Percentiles rank a stretch among this genome's conserved stretches.
Evolutionary conservation across 1,139 yeast genomes (phyloP).

Genomic region (Casaregolazyma lundiana): DNA sequence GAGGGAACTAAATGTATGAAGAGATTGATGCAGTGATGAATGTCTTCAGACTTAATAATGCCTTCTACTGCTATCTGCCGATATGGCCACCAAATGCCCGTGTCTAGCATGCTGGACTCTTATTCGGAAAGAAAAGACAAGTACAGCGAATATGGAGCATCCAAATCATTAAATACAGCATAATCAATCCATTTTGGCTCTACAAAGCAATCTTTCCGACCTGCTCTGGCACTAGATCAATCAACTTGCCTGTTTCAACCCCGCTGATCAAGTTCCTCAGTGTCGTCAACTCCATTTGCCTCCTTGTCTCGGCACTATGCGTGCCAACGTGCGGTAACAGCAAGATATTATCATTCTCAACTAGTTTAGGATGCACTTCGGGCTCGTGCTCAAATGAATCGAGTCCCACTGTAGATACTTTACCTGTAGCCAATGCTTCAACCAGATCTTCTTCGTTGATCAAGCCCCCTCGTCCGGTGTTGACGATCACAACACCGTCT

Average conservation of each 20-base stretch:
- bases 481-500: slow-evolving; percentile 61
- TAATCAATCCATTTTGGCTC: no score
- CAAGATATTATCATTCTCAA: slow-evolving; percentile 59
- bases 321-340: slow-evolving; percentile 77
- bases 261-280: slow-evolving; percentile 42
- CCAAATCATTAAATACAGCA: no score
- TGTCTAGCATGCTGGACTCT: no score
- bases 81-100: no score
- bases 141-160: no score
- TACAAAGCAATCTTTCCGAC: neutral
- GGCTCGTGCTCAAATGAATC: slow-evolving; percentile 80
- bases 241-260: slow-evolving; percentile 50
- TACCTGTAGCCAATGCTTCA: slow-evolving; percentile 61
- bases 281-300: slow-evolving; percentile 55
- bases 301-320: slow-evolving; percentile 54
- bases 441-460: slow-evolving; percentile 71
- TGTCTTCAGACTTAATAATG: no score
- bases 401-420: slow-evolving; percentile 69
- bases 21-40: no score
- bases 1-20: no score
- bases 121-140: no score
- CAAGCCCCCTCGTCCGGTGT: slow-evolving; percentile 74
- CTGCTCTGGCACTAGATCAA: slow-evolving; percentile 16
- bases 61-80: no score
- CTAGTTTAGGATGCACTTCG: slow-evolving; percentile 47